phyloP scores from a whole-genome alignment of 1,284 basidiomycete genomes.

The Cystobasidium sp. region DNA sequence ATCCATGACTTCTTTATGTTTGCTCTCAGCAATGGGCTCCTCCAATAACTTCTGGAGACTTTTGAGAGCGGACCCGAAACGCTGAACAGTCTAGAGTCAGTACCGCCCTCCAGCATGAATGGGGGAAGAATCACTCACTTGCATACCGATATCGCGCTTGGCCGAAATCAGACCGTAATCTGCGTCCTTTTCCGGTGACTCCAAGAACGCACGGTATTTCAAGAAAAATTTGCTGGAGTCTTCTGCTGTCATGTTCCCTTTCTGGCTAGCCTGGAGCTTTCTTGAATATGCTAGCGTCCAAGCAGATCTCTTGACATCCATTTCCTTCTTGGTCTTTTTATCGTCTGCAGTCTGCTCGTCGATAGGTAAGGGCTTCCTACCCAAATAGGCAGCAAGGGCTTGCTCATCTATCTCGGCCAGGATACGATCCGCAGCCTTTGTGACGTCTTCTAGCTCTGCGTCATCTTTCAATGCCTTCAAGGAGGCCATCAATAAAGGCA shows the following conservation, averaged over 20 bases:
- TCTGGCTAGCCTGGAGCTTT: constrained; percentile 50
- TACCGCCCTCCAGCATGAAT: neutral
- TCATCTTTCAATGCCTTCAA: constrained; percentile 51
- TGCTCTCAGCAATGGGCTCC: constrained; percentile 53
- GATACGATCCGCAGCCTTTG: constrained; percentile 52
- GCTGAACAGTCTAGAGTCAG: neutral
- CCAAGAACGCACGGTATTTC: constrained; percentile 50
- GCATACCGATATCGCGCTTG: constrained; percentile 52
- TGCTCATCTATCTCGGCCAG: constrained; percentile 52
- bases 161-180: constrained; percentile 52
- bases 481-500: constrained; percentile 53
- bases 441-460: constrained; percentile 41
- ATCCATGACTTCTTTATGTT: constrained; percentile 50
- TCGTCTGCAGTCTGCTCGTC: constrained; percentile 54
- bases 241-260: constrained; percentile 38
- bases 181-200: constrained; percentile 50
- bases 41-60: constrained; percentile 52
- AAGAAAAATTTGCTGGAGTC: constrained; percentile 47
- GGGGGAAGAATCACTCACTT: constrained; percentile 38
- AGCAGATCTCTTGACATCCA: constrained; percentile 54
- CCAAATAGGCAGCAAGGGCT: constrained; percentile 53
- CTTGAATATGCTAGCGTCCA: constrained; percentile 53
- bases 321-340: constrained; percentile 52
- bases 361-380: constrained; percentile 51
- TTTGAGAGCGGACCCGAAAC: constrained; percentile 52